Evolutionary conservation across 2,329 filamentous ascomycete species (phyloP).

Genomic region (Fusarium circinatum): DNA sequence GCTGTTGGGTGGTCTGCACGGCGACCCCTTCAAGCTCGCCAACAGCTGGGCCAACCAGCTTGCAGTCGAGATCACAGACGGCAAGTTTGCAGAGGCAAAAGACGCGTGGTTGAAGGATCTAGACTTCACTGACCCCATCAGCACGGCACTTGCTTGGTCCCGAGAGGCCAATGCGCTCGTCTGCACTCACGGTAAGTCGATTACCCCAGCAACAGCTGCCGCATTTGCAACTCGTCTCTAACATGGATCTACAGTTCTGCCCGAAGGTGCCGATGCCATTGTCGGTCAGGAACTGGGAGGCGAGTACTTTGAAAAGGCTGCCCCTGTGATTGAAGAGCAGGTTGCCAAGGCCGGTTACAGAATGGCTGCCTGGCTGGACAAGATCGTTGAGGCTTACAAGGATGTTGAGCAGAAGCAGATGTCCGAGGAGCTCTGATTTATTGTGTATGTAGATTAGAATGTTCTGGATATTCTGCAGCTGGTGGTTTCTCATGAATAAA

Average conservation of each 20-base stretch:
- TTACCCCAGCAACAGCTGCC: not conserved
- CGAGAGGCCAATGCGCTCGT: constrained; percentile 70
- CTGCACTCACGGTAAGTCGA: constrained; percentile 65
- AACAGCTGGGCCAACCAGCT: constrained; percentile 67
- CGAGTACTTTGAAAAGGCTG: constrained; percentile 71
- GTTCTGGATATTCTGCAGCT: not conserved
- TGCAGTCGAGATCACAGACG: constrained; percentile 62
- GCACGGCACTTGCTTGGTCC: constrained; percentile 72
- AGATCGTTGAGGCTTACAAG: constrained; percentile 60
- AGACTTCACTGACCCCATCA: constrained; percentile 62
- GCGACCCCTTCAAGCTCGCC: constrained; percentile 62
- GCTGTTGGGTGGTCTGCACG: constrained; percentile 64
- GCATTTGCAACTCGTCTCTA: constrained; percentile 18
- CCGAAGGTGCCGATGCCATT: constrained; percentile 68
- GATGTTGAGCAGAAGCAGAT: constrained; percentile 36
- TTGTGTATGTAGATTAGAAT: not conserved
- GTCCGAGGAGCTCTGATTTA: constrained; percentile 46
- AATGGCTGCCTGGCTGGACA: constrained; percentile 73
- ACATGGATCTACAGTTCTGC: constrained; percentile 61
- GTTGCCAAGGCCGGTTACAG: constrained; percentile 76
- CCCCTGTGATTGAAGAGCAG: constrained; percentile 72
- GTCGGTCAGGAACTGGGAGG: constrained; percentile 68
- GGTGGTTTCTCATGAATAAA: not conserved
- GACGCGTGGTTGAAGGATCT: constrained; percentile 67
- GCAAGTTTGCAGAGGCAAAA: constrained; percentile 63